phyloP scores from a whole-genome alignment of 75 land plant species.

The Cryptomeria japonica region DNA sequence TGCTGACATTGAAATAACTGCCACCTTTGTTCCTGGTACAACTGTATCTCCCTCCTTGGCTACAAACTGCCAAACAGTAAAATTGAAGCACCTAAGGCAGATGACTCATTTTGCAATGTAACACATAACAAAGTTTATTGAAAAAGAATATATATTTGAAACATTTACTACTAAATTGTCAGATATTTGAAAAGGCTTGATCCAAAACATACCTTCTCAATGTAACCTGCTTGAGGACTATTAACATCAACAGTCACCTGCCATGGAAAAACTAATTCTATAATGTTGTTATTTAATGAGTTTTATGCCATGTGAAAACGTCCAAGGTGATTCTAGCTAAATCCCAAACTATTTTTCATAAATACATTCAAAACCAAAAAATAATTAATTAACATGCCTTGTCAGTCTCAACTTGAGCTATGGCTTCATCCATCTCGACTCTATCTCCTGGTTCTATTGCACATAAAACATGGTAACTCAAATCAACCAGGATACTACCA shows the following conservation, averaged over 20 bases:
- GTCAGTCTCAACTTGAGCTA: slow-evolving; percentile 98
- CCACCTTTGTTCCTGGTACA: slow-evolving; percentile 82
- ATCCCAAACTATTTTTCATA: not conserved
- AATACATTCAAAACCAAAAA: not conserved
- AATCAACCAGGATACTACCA: slow-evolving; percentile 2
- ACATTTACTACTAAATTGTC: not conserved
- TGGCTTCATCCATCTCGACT: slow-evolving; percentile 85
- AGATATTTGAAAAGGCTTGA: not conserved
- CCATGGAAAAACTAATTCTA: not conserved
- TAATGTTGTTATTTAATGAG: not conserved
- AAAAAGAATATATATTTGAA: not conserved
- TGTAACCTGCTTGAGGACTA: slow-evolving; percentile 83
- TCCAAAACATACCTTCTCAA: slow-evolving; percentile 57
- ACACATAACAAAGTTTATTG: not conserved
- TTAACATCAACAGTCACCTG: slow-evolving; percentile 98
- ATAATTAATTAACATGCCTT: slow-evolving; percentile 59
- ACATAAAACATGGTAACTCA: not conserved
- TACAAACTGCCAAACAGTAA: slow-evolving; percentile 47
- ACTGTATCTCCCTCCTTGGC: slow-evolving; percentile 94
- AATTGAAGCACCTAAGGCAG: not conserved
- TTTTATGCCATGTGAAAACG: not conserved
- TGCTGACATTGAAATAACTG: slow-evolving; percentile 70
- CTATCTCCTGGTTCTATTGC: slow-evolving; percentile 80
- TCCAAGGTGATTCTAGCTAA: not conserved
- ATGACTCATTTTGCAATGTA: not conserved